These are phyloP conservation scores for Tetrapisispora iriomotensis DNA, from an alignment of 805 yeast genomes.

Conservation along the genomic window DNA sequence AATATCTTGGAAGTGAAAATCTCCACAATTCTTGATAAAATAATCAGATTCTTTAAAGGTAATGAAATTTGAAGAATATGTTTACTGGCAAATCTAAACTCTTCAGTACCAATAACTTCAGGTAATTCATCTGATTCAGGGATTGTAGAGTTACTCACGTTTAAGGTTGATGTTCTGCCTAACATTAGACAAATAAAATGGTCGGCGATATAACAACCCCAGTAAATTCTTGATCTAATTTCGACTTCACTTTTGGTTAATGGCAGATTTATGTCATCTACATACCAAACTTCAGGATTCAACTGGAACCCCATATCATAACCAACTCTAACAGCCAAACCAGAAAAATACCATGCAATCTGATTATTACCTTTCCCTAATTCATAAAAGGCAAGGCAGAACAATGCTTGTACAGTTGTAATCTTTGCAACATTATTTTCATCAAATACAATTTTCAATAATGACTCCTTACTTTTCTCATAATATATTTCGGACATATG, in stretches of 20 bases:
- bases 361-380: slow-evolving; percentile 50
- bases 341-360: slow-evolving; percentile 54
- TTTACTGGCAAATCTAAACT: slow-evolving; percentile 35
- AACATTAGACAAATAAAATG: slow-evolving; percentile 49
- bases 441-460: slow-evolving; percentile 32
- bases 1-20: slow-evolving; percentile 29
- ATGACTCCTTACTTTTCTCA: slow-evolving; percentile 35
- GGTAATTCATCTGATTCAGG: slow-evolving; percentile 52
- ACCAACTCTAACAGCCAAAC: slow-evolving; percentile 56
- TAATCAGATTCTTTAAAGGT: slow-evolving; percentile 35
- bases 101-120: slow-evolving; percentile 53
- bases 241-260: slow-evolving; percentile 43
- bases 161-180: slow-evolving; percentile 49
- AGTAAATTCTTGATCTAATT: slow-evolving; percentile 49
- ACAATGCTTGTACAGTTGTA: slow-evolving; percentile 47
- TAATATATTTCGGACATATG: slow-evolving; percentile 37
- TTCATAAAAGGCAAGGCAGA: slow-evolving; percentile 52
- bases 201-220: slow-evolving; percentile 61
- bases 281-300: slow-evolving; percentile 51
- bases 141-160: slow-evolving; percentile 48
- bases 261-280: slow-evolving; percentile 25
- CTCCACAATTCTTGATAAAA: slow-evolving; percentile 33
- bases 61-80: slow-evolving; percentile 26
- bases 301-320: slow-evolving; percentile 55
- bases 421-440: slow-evolving; percentile 35